Percentiles rank a stretch among this genome's conserved stretches.
Evolutionary conservation across 179 eudicot species (phyloP).

Genomic region (Vitellaria paradoxa): DNA sequence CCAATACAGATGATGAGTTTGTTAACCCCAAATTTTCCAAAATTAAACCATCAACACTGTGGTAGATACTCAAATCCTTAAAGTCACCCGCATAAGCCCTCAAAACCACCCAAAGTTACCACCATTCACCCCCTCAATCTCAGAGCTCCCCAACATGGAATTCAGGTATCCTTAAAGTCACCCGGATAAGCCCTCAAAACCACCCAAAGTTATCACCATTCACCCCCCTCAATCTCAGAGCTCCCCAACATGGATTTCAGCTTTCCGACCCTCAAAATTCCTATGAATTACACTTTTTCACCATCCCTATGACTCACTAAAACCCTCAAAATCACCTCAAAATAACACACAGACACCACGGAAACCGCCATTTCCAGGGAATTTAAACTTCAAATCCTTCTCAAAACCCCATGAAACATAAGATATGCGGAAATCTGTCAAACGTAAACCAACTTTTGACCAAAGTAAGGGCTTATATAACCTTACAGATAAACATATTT

Average conservation of each 20-base stretch:
- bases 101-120: not conserved
- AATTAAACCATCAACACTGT: not conserved
- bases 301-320: not conserved
- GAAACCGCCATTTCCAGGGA: constrained; percentile 8
- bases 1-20: not conserved
- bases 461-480: constrained; percentile 6
- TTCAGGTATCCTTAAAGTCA: not conserved
- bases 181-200: constrained; percentile 1
- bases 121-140: constrained; percentile 2
- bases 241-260: constrained; percentile 9
- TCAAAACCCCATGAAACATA: not conserved
- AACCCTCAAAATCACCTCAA: constrained; percentile 3
- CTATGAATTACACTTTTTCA: not conserved
- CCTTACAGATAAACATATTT: not conserved
- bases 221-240: constrained; percentile 7
- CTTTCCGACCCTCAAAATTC: not conserved
- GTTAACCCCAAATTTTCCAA: not conserved
- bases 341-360: not conserved
- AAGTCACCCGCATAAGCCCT: not conserved
- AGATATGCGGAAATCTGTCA: not conserved
- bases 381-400: not conserved
- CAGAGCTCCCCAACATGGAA: constrained; percentile 4
- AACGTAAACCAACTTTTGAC: constrained; percentile 2
- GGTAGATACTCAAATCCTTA: not conserved
- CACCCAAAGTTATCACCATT: not conserved